A percentile compares a stretch with the other conserved stretches of the same genome.
Conservation (phyloP, 306 rosid genomes). For the Mucuna pruriens region DNA sequence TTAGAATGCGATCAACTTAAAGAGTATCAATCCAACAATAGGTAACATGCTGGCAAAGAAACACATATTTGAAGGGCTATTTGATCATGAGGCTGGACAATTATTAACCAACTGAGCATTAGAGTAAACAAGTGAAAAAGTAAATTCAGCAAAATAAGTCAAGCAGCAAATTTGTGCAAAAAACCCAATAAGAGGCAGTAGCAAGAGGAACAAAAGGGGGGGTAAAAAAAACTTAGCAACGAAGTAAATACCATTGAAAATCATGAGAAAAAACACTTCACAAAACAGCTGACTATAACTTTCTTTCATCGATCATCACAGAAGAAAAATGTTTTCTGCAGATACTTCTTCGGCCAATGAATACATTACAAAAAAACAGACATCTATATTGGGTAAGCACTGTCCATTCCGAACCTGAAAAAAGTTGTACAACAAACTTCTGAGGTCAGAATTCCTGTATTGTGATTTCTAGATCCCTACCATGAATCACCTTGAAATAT, state of each 20-base stretch:
- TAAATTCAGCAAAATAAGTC: neutral
- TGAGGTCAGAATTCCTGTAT: conserved; percentile 29
- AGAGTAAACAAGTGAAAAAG: neutral
- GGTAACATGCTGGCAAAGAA: neutral
- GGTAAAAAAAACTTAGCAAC: neutral
- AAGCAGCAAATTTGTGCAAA: neutral
- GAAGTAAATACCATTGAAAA: neutral
- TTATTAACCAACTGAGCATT: no score
- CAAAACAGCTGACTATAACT: neutral
- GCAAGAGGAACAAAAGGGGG: neutral
- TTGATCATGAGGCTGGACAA: neutral
- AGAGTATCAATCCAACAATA: neutral
- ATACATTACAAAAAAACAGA: conserved; percentile 21
- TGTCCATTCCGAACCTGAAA: conserved; percentile 8
- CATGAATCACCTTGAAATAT: conserved; percentile 27
- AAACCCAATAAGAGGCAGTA: neutral
- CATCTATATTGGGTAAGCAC: conserved; percentile 13
- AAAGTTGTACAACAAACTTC: conserved; percentile 29
- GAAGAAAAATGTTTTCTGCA: neutral
- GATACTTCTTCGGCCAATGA: conserved; percentile 21
- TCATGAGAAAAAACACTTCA: conserved; percentile 7
- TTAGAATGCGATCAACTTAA: neutral
- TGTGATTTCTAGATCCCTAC: conserved; percentile 28
- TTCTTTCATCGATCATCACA: conserved; percentile 10
- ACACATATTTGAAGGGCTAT: neutral